phyloP scores from a whole-genome alignment of 2,329 filamentous ascomycete species.

The Penicillium crustosum region DNA sequence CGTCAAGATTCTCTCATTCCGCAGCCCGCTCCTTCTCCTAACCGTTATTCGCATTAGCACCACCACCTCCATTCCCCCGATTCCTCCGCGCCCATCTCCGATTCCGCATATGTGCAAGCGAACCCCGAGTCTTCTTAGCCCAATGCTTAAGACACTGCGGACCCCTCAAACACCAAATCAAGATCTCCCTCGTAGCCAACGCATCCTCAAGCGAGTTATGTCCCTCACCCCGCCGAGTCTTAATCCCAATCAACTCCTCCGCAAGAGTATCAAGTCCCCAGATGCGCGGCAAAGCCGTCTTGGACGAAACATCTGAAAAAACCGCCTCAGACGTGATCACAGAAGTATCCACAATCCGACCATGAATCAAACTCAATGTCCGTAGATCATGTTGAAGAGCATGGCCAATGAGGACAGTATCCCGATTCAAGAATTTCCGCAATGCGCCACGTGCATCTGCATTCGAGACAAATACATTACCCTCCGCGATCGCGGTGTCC shows the following conservation, averaged over 20 bases:
- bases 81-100: neutral
- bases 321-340: neutral
- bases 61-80: no score
- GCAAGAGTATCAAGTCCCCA: neutral
- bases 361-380: neutral
- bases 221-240: neutral
- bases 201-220: neutral
- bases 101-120: no score
- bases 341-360: neutral
- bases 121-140: neutral
- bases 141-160: neutral
- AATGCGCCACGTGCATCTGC: neutral
- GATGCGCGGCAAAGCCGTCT: neutral
- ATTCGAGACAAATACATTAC: neutral
- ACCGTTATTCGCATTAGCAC: no score
- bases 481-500: neutral
- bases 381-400: neutral
- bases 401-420: neutral
- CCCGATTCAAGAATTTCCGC: neutral
- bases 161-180: neutral
- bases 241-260: neutral
- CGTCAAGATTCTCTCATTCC: neutral
- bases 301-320: neutral
- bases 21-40: neutral
- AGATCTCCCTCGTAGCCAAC: neutral